These are phyloP conservation scores for Penicillium lividum DNA, from an alignment of 495 filamentous ascomycete genomes.

Conservation along the genomic window DNA sequence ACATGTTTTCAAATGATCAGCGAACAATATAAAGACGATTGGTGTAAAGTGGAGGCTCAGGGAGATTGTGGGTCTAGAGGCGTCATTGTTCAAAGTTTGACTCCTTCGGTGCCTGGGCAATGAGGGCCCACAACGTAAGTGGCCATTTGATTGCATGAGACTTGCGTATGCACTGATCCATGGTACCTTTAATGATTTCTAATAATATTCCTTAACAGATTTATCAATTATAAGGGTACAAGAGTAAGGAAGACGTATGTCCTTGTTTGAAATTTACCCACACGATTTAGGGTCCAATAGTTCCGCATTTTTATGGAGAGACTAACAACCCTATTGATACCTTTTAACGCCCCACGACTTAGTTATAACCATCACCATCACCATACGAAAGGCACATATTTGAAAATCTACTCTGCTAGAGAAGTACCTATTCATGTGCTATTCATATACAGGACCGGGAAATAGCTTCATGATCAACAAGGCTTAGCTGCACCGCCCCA, in stretches of 20 bases:
- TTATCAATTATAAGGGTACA: too few species aligned
- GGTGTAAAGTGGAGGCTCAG: constrained; percentile 2
- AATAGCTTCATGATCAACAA: not conserved
- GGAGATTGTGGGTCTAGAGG: not conserved
- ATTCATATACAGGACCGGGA: too few species aligned
- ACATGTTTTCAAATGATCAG: constrained; percentile 3
- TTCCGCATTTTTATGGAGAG: not conserved
- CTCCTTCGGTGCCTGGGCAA: constrained; percentile 3
- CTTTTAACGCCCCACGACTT: not conserved
- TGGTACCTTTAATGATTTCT: not conserved
- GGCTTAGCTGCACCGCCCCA: not conserved
- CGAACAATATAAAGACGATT: not conserved
- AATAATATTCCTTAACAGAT: too few species aligned
- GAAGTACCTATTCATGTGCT: too few species aligned
- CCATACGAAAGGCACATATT: too few species aligned
- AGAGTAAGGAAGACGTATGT: too few species aligned
- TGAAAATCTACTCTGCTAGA: too few species aligned
- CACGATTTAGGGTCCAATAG: not conserved
- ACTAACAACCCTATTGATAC: not conserved
- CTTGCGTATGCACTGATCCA: not conserved
- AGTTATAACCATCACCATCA: not conserved
- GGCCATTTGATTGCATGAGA: not conserved
- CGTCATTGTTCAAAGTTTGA: not conserved
- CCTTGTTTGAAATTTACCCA: not conserved
- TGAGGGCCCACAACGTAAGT: constrained; percentile 1